These are phyloP conservation scores for Chiua sp. DNA, from an alignment of 1,284 basidiomycete genomes.

Conservation along the genomic window DNA sequence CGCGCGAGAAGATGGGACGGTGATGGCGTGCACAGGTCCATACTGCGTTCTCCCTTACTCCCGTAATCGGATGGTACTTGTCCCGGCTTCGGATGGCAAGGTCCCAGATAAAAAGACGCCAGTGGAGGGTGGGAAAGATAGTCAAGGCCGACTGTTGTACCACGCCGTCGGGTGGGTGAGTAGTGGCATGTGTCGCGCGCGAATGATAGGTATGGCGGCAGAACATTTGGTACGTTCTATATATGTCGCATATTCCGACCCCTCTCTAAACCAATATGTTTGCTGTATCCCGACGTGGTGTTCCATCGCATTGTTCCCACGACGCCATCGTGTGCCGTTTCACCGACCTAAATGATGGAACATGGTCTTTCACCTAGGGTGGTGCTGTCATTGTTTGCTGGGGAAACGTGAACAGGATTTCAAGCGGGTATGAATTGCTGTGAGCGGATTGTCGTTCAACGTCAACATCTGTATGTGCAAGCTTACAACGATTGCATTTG, in stretches of 20 bases:
- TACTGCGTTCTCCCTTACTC: conserved; percentile 7
- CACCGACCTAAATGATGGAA: background rate
- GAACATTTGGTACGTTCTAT: conserved; percentile 4
- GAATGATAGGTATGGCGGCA: conserved; percentile 7
- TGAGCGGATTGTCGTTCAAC: background rate
- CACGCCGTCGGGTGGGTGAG: conserved; percentile 1
- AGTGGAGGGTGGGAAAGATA: conserved; percentile 6
- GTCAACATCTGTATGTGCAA: background rate
- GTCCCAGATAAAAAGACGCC: conserved; percentile 1
- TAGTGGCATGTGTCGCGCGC: background rate
- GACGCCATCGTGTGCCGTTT: background rate
- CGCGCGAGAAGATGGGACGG: background rate
- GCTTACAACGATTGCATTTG: background rate
- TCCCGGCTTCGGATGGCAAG: background rate
- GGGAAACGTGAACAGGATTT: background rate
- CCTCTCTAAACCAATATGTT: background rate
- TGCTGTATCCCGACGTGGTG: background rate
- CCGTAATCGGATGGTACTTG: conserved; percentile 5
- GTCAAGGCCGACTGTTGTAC: background rate
- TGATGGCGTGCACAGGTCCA: background rate
- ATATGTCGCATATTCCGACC: background rate
- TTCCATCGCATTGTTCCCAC: background rate
- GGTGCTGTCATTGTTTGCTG: conserved; percentile 1
- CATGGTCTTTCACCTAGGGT: no score
- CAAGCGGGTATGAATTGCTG: conserved; percentile 2